These are phyloP conservation scores for Metarhizium sp. DNA, from an alignment of 2,329 filamentous ascomycete genomes.

Conservation along the genomic window DNA sequence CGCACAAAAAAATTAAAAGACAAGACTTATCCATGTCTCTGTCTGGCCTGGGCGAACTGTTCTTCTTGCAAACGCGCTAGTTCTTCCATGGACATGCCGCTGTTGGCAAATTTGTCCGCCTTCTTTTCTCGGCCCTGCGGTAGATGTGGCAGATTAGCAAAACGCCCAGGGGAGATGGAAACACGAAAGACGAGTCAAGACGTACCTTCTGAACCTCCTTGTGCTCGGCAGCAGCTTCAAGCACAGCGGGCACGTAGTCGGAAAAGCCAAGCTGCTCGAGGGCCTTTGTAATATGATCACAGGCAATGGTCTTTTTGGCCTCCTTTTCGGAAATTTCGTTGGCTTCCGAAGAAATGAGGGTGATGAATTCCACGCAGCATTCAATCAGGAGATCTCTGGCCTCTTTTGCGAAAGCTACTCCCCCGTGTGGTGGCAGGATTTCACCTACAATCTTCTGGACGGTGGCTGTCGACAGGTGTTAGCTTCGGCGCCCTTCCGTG, in stretches of 20 bases:
- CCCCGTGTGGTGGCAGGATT: constrained; percentile 67
- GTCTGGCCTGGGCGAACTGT: constrained; percentile 67
- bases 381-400: constrained; percentile 92
- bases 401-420: constrained; percentile 87
- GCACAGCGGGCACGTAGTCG: constrained; percentile 82
- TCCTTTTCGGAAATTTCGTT: constrained; percentile 99
- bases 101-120: constrained; percentile 92
- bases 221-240: constrained; percentile 81
- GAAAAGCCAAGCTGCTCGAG: constrained; percentile 86
- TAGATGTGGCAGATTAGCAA: background rate
- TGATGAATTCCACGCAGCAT: constrained; percentile 99
- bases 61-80: constrained; percentile 83
- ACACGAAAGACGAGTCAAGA: constrained; percentile 31
- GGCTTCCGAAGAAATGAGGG: constrained; percentile 93
- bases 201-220: constrained; percentile 85
- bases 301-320: constrained; percentile 97
- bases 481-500: constrained; percentile 7
- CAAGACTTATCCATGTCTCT: constrained; percentile 20
- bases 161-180: constrained; percentile 14
- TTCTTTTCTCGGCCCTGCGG: constrained; percentile 86
- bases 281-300: constrained; percentile 93
- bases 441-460: constrained; percentile 87
- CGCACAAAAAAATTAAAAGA: constrained; percentile 1
- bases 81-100: constrained; percentile 84
- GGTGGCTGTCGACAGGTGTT: constrained; percentile 40